Evolutionary conservation across 1,139 yeast species (phyloP), one percentile per base, ranked within the genome.

Genomic region (Hanseniaspora uvarum): DNA sequence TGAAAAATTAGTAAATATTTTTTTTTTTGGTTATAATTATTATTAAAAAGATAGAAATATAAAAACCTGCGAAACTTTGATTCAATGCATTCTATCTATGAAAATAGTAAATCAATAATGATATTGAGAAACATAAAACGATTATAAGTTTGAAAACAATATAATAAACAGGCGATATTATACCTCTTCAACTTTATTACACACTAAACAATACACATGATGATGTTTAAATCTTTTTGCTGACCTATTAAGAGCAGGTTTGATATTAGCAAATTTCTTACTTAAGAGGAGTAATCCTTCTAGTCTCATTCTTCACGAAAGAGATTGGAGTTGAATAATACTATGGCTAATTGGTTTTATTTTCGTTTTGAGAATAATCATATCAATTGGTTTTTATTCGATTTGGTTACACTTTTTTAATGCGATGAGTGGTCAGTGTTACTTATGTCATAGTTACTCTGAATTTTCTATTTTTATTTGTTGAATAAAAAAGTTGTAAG

Each of bases 371-470:
- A 55, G 28, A 21, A 46, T 51, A 49, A 46, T 24, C 45, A 28
- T 48, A 43, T 34, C 43, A 40, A 26, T 41, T 23, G 23, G 37
- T 50, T 50, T 54, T 57, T 52, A 53, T 44, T 38, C 58, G 58
- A 60, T 45, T 34, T 44, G 46, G 46, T 26, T 24, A 38, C 61
- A 45, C 60, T 58, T 62, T 63, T 63, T 65, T 65, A 64, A 64
- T 66, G 69, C 64, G 55, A 67, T 67, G 70, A 67, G 67, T 63
- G 68, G 64, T 58, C 65, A 63, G 65, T 57, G 49, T 54, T 58
- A 58, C 47, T 55, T 60, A 57, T 62, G 70, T 67, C 69, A 67
- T 67, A 67, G 70, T 67, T 67, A 67, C 70, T 64, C 70, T 67
- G 70, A 67, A 26, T 38, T 28, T 45, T 30, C 36, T 51, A 43